Base-by-base conservation (phyloP, 2,329 filamentous ascomycete species). In the Cercospora beticola region DNA sequence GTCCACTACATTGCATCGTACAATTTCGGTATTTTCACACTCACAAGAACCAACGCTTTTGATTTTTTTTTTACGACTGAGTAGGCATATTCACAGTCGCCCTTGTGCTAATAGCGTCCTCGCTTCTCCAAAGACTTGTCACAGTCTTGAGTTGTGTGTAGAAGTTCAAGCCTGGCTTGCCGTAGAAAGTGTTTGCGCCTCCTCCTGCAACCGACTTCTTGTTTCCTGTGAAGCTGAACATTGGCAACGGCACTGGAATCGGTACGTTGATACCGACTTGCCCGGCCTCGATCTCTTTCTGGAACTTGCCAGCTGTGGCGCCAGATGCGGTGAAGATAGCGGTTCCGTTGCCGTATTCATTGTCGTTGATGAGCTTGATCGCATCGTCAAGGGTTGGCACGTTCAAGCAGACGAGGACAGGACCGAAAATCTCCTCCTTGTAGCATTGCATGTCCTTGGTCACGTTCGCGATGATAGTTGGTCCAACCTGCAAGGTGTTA, bases 141-240 rank as follows among this genome's bases (percentile, higher is more conserved):
- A 99, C 95, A 2, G 95, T 99, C 91, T 99, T 98, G 78, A 92
- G 87, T 83, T 98, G 95, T 3, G 95, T 99, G 82, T 97, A 98
- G 79, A 99, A 99, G 78, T 92, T 90, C 79, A 99, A 82, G 26
- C 94, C 95, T 0, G 93, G 92, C 81, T 92, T 91, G 73, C 95
- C 95, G 82, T 99, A 99, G 80, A 99, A 98, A 16, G 93, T 97
- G 83, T 88, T 97, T 43, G 92, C 91, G 70, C 95, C 94, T 63
- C 94, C 94, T 65, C 94, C 95, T 0, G 95, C 95, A 67, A 98
- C 86, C 77, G 89, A 93, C 86, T 91, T 94, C 89, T 99, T 87
- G 79, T 90, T 90, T 18, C 88, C 88, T 2, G 88, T 89, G 68
- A 78, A 78, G 65, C 68, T 72, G 72, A 77, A 79, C 78, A 79